A percentile compares a stretch with the other conserved stretches of the same genome.
phyloP scores from a whole-genome alignment of 2,329 filamentous ascomycete species.

The Helotiales sp. region DNA sequence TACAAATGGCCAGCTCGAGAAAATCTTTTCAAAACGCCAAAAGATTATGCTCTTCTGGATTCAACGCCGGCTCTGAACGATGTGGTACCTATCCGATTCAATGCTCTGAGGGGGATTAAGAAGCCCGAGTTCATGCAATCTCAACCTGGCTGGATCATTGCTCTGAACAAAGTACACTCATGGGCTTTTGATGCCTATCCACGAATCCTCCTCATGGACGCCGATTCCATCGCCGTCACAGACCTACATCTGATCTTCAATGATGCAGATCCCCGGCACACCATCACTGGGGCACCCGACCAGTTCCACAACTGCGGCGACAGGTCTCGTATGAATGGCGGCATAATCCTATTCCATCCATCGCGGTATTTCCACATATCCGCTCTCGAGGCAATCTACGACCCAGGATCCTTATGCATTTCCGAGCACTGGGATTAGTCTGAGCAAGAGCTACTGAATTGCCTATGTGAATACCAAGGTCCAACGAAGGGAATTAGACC shows the following conservation, averaged over 20 bases:
- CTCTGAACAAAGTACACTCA: slow-evolving; percentile 22
- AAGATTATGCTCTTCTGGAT: slow-evolving; percentile 14
- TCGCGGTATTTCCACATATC: slow-evolving; percentile 20
- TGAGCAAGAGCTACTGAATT: slow-evolving; percentile 24
- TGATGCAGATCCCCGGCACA: slow-evolving; percentile 3
- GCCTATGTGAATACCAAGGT: slow-evolving; percentile 8
- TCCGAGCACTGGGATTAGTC: slow-evolving; percentile 14
- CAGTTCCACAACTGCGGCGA: slow-evolving; percentile 18
- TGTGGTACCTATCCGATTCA: slow-evolving; percentile 19
- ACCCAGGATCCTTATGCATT: slow-evolving; percentile 8
- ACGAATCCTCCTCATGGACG: slow-evolving; percentile 22
- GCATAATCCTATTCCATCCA: slow-evolving; percentile 16
- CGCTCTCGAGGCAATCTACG: slow-evolving; percentile 18
- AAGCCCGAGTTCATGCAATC: slow-evolving; percentile 17
- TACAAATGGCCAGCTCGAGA: slow-evolving; percentile 15
- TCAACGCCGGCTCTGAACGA: slow-evolving; percentile 11
- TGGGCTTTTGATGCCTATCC: slow-evolving; percentile 21
- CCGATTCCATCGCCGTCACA: slow-evolving; percentile 19
- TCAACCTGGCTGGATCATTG: slow-evolving; percentile 8
- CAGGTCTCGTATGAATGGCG: slow-evolving; percentile 12
- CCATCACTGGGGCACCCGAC: slow-evolving; percentile 11
- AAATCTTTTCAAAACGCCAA: slow-evolving; percentile 13
- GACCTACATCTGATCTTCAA: slow-evolving; percentile 20
- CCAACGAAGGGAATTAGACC: background rate
- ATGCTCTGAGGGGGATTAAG: slow-evolving; percentile 14